Evolutionary conservation across 2,329 filamentous ascomycete genomes (phyloP), one percentile per base, ranked within the genome.

Genomic region (Colletotrichum shisoi): DNA sequence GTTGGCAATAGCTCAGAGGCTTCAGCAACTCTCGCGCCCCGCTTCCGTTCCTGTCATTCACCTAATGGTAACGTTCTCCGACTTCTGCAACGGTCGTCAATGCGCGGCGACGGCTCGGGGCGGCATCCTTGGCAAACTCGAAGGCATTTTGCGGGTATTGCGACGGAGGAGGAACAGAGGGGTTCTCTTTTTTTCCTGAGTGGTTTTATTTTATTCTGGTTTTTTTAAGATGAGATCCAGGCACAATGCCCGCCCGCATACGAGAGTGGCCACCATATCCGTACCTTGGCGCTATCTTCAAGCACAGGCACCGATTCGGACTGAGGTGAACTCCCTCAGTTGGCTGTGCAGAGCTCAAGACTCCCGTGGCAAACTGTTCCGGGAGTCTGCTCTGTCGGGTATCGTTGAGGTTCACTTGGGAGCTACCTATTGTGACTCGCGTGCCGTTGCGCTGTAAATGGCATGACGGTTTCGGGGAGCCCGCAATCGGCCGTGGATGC

Each of bases 211-310:
- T 5, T 27, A 27, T 27, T 27, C 5, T 27, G 24, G 5, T 31
- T 31, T 42, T 21, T 48, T 40, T 46, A 60, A 67, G 60, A 67
- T 67, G 60, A 63, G 54, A 53, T 58, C 13, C 48, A 40, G 48
- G 53, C 40, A 40, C 60, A 48, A 53, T 67, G 44, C 21, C 64
- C 63, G 44, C 21, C 64, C 60, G 53, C 52, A 44, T 53, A 44
- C 60, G 60, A 67, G 60, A 67, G 58, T 67, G 40, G 39, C 34
- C 48, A 31, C 60, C 48, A 57, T 63, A n/a, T n/a, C n/a, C n/a
- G n/a, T n/a, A 19, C 15, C 56, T 64, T 53, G 12, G 45, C 11
- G n/a, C 13, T 42, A 27, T 21, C 12, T 48, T 6, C 13, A 3
- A n/a, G 27, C 53, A 44, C 39, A 9, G 17, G 21, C 39, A 44